These are phyloP conservation scores for Colletotrichum aenigma DNA, from an alignment of 2,329 filamentous ascomycete species.

Conservation along the genomic window DNA sequence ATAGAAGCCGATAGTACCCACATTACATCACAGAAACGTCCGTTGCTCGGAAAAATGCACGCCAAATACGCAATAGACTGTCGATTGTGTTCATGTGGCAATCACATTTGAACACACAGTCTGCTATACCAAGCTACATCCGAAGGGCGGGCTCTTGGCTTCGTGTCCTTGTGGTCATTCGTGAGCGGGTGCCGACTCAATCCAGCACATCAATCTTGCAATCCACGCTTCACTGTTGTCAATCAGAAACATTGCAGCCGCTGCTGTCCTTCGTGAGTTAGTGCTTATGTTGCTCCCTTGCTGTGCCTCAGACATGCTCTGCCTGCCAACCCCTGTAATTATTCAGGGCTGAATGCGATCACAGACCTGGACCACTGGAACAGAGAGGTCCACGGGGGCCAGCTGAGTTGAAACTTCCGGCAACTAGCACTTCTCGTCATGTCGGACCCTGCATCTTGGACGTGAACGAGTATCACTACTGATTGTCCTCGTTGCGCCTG, in stretches of 20 bases:
- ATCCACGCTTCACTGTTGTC: background rate
- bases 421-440: background rate
- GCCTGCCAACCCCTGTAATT: background rate
- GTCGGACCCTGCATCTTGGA: background rate
- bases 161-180: background rate
- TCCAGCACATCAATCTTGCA: background rate
- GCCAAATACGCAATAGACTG: background rate
- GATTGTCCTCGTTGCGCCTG: background rate
- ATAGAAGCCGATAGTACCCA: background rate
- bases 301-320: background rate
- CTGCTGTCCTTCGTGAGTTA: background rate
- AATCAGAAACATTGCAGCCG: background rate
- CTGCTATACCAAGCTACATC: background rate
- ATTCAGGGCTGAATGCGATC: background rate
- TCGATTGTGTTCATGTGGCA: background rate
- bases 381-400: background rate
- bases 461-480: background rate
- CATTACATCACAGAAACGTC: background rate
- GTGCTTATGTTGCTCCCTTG: background rate
- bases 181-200: background rate
- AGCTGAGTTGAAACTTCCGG: background rate
- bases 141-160: background rate
- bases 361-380: background rate
- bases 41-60: background rate
- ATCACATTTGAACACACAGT: background rate